A percentile compares a stretch with the other conserved stretches of the same genome.
Conservation (phyloP, 2,329 filamentous ascomycete genomes). For the Cladophialophora psammophila region DNA sequence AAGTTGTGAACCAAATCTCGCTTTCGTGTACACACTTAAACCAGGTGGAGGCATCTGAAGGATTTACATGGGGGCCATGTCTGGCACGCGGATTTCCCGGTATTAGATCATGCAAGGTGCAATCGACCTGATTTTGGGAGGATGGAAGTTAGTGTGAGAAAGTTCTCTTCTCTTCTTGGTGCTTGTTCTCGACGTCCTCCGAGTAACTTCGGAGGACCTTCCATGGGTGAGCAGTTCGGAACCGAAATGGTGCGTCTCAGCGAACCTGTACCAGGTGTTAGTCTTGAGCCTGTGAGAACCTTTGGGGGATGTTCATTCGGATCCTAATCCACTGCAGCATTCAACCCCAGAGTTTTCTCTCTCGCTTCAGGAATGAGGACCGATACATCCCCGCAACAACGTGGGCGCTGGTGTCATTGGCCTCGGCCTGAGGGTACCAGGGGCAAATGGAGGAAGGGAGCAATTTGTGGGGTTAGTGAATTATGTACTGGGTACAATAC, state of each 20-base stretch:
- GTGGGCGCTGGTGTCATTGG: background rate
- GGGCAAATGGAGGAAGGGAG: background rate
- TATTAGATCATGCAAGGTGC: background rate
- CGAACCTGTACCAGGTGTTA: background rate
- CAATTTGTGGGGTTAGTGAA: constrained; percentile 3
- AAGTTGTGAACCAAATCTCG: background rate
- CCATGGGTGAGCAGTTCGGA: background rate
- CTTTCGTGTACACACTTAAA: background rate
- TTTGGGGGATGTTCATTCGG: background rate
- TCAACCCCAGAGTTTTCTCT: background rate
- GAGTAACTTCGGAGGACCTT: background rate
- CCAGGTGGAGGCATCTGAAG: background rate
- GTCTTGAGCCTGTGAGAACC: background rate
- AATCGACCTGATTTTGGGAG: too few species aligned
- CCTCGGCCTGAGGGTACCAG: background rate
- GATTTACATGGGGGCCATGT: background rate
- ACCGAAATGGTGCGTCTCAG: background rate
- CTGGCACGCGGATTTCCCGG: too few species aligned
- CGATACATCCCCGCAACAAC: constrained; percentile 12
- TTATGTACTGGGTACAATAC: background rate
- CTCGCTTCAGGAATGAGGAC: background rate
- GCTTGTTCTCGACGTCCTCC: background rate
- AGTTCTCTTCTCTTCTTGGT: background rate
- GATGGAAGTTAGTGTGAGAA: background rate
- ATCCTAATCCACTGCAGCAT: background rate